Evolutionary conservation across 768 basidiomycete species (phyloP), one percentile per base, ranked within the genome.

Genomic region (Pulveroboletus sp.): DNA sequence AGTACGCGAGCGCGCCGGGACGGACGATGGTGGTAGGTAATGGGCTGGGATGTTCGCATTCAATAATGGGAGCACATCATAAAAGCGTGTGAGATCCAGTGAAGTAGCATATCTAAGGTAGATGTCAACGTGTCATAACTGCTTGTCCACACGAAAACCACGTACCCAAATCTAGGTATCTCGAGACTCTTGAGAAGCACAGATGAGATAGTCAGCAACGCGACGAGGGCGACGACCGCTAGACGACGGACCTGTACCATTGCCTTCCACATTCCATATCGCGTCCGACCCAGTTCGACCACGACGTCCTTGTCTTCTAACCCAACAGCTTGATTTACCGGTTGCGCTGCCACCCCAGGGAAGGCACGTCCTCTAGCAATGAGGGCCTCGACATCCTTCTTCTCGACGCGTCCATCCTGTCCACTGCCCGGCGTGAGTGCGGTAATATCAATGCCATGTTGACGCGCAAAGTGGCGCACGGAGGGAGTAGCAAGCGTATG

Each of bases 211-310:
- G 4, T 58, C 17, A 58, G 42, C 8, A 7, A 31, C 0, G 6
- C 15, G n/a, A 24, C 2, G 26, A 32, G 1, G 17, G 11, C 17
- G 10, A 41, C 3, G 10, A 32, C n/a, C 1, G 40, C 24, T 3
- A 35, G 17, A 38, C 17, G 54, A 48, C 70, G 26, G 43, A 84
- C 89, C 79, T 88, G 89, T 9, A 75, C 79, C 91, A 93, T 93
- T 3, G 89, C 86, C 57, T 88, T 89, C 84, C 82, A 93, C 91
- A 93, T 94, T 9, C 82, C 83, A 61, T 82, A 80, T 47, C 91
- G 73, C 13, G 88, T 90, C 55, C 89, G 73, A 5, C 82, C 83
- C 24, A 93, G 74, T 46, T 89, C 88, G 3, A 91, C 78, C 3
- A 84, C 70, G 9, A 76, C 69, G 50, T 89, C 86, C 36, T 75